Conservation (phyloP, 1,284 basidiomycete genomes). For the Omphalotus olearius region DNA sequence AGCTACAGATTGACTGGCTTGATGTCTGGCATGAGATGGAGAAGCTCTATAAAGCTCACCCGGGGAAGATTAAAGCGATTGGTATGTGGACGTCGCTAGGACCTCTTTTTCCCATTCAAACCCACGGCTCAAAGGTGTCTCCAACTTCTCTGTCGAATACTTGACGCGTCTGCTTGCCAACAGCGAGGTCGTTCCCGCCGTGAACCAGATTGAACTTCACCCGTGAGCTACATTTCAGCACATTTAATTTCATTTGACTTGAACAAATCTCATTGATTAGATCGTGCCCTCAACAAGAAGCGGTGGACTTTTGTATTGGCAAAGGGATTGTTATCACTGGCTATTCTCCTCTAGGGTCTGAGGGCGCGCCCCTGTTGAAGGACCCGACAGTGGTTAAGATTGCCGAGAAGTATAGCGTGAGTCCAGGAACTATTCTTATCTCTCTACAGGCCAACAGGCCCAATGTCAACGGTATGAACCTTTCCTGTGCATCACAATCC, state of each 20-base stretch:
- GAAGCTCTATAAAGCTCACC: slow-evolving; percentile 56
- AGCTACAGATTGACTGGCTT: slow-evolving; percentile 47
- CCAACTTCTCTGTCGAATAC: slow-evolving; percentile 64
- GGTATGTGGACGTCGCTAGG: slow-evolving; percentile 34
- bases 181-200: slow-evolving; percentile 68
- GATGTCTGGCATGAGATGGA: slow-evolving; percentile 83
- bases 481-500: background rate
- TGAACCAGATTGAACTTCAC: slow-evolving; percentile 80
- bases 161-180: slow-evolving; percentile 55
- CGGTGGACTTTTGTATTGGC: slow-evolving; percentile 54
- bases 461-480: slow-evolving; percentile 41
- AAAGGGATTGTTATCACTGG: slow-evolving; percentile 62
- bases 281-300: slow-evolving; percentile 58
- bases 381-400: slow-evolving; percentile 16
- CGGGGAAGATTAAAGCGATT: slow-evolving; percentile 70
- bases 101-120: too few relatives aligned
- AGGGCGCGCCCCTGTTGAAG: too few relatives aligned
- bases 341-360: too few relatives aligned
- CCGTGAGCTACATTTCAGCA: slow-evolving; percentile 39
- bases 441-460: slow-evolving; percentile 64
- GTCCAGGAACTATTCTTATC: slow-evolving; percentile 36
- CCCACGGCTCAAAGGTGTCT: slow-evolving; percentile 53
- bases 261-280: slow-evolving; percentile 17
- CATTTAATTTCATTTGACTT: background rate
- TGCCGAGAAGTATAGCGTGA: too few relatives aligned